Evolutionary conservation across 495 filamentous ascomycete genomes (phyloP).

Genomic region (Xylaria curta): DNA sequence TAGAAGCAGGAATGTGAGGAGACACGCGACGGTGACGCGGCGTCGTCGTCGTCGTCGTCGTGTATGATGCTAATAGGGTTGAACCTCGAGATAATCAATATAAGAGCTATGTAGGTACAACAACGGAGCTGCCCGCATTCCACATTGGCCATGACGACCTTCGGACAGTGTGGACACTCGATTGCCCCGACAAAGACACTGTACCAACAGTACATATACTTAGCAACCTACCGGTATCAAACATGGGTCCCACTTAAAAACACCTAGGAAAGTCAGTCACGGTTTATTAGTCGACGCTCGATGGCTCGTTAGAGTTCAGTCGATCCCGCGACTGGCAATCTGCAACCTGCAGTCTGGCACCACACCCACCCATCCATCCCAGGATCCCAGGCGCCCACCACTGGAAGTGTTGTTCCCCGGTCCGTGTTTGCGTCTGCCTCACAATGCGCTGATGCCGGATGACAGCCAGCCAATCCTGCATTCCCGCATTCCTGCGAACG

Average conservation of each 20-base stretch:
- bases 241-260: conserved; percentile 22
- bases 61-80: neutral
- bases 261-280: conserved; percentile 17
- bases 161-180: conserved; percentile 5
- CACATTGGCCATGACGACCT: conserved; percentile 4
- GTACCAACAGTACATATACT: neutral
- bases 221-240: neutral
- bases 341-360: neutral
- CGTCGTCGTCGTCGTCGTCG: neutral
- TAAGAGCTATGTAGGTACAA: too few species aligned
- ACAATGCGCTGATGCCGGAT: conserved; percentile 29
- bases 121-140: neutral
- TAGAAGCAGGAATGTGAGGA: neutral
- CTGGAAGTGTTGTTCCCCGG: conserved; percentile 1
- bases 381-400: conserved; percentile 6
- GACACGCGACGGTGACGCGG: neutral
- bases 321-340: conserved; percentile 22
- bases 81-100: neutral
- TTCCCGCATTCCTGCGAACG: conserved; percentile 32
- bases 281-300: conserved; percentile 20
- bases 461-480: conserved; percentile 17
- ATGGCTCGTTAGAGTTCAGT: conserved; percentile 23
- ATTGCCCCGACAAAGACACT: neutral
- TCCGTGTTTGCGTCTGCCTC: conserved; percentile 2
- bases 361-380: conserved; percentile 2